Evolutionary conservation across 495 filamentous ascomycete species (phyloP).

Genomic region (Xylaria intraflava): DNA sequence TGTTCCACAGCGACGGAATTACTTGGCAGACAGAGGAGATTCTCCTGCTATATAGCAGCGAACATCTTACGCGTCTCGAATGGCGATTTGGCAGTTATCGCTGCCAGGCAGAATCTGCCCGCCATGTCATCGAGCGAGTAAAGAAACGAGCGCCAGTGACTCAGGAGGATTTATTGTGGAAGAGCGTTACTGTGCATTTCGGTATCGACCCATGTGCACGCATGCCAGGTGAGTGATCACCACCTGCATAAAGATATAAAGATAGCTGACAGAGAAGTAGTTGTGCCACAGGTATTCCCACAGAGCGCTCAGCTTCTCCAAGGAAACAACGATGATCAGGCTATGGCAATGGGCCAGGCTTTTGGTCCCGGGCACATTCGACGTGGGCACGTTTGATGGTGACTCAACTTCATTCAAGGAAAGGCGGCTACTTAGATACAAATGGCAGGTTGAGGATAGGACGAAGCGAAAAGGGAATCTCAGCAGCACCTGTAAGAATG

Average conservation of each 20-base stretch:
- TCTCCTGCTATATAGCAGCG: not conserved
- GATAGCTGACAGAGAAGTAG: not conserved
- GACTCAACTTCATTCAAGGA: no score
- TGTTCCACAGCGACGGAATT: not conserved
- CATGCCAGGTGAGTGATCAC: not conserved
- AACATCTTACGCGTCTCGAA: conserved; percentile 1
- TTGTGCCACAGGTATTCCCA: not conserved
- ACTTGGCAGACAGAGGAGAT: conserved; percentile 8
- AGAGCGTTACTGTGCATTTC: conserved; percentile 4
- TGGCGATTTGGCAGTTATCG: conserved; percentile 15
- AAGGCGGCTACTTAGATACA: no score
- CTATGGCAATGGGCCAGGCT: no score
- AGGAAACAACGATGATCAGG: no score
- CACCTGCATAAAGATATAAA: not conserved
- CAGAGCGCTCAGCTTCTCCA: not conserved
- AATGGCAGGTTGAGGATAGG: no score
- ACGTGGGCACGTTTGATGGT: no score
- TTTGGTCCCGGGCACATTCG: no score
- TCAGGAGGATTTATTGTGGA: not conserved
- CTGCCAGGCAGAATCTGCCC: conserved; percentile 9
- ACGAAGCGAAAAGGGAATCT: no score
- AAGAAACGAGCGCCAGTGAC: not conserved
- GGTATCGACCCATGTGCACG: conserved; percentile 10
- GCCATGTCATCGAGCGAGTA: not conserved
- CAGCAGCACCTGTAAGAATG: no score